Conservation (phyloP, 106 monocot species). For the Triglochin maritima region DNA sequence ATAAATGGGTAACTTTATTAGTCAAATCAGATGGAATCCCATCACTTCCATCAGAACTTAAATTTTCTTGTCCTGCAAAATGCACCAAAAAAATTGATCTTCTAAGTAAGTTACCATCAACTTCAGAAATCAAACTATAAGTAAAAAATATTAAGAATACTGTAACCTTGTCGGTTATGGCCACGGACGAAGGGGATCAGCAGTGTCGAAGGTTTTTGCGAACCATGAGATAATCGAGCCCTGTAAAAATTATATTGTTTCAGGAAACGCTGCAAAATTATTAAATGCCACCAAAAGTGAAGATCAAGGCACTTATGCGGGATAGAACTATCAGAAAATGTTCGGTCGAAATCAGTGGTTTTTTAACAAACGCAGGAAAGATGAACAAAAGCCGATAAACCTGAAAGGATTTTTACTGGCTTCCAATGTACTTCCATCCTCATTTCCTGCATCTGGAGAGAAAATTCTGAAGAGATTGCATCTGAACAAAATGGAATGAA, state of each 20-base stretch:
- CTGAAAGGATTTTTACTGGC: slow-evolving; percentile 45
- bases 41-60: slow-evolving; percentile 1
- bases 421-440: slow-evolving; percentile 37
- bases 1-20: slow-evolving; percentile 34
- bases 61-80: slow-evolving; percentile 25
- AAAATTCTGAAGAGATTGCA: slow-evolving; percentile 55
- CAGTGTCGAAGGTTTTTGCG: slow-evolving; percentile 16
- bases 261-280: neutral
- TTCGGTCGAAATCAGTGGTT: neutral
- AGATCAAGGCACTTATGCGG: neutral
- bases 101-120: neutral
- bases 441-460: slow-evolving; percentile 21
- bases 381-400: neutral
- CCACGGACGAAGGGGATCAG: slow-evolving; percentile 23
- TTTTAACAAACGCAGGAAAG: neutral
- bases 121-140: neutral
- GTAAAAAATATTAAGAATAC: neutral
- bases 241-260: slow-evolving; percentile 11
- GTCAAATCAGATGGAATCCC: slow-evolving; percentile 17
- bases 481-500: slow-evolving; percentile 17
- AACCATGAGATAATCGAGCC: slow-evolving; percentile 1
- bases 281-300: neutral
- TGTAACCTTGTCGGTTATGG: slow-evolving; percentile 24
- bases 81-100: neutral
- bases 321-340: neutral